Base-by-base conservation (phyloP, 805 yeast species). In the Metschnikowia proteae region DNA sequence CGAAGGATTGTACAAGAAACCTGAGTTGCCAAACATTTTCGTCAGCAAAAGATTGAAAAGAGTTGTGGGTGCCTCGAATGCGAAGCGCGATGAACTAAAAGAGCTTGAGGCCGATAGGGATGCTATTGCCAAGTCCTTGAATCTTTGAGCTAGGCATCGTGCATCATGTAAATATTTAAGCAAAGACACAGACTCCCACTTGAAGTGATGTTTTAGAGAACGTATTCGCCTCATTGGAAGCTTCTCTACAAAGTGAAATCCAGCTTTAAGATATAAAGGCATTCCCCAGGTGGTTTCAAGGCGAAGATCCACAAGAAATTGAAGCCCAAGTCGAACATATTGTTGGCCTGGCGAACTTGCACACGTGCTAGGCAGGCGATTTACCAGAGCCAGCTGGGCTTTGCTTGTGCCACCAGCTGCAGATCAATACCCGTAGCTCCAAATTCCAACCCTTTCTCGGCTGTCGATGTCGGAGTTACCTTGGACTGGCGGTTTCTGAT, bases 1-100 rank as follows among this genome's bases (percentile, higher is more conserved):
- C 60, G 89, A 78, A 38, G 97, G 97, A 23, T 69, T 86, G 50
- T 72, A 75, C 50, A 71, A 74, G 53, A 77, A 55, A 64, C 82
- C 66, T 47, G 54, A 55, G 29, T 62, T 71, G 56, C 75, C 73
- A 48, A 74, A 66, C 62, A 65, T 61, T 39, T 77, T 64, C 58
- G 68, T 69, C n/a, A 57, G 69, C 23, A 47, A 57, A 22, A 55
- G 54, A 9, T 47, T 56, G 47, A 64, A 67, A 60, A 56, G 60
- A 51, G 46, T 49, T 22, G 65, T 68, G 47, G 61, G 61, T 30
- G 51, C 50, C 9, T 53, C 47, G 10, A 51, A 61, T 50, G 49
- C 53, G 29, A 42, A 43, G 32, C 53, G 61, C 42, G 57, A 53
- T 34, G 59, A 62, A 33, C 49, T 55, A 39, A 61, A 56, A 33